Evolutionary conservation across 1,139 yeast species (phyloP).

Genomic region (Zygosaccharomyces sapae): DNA sequence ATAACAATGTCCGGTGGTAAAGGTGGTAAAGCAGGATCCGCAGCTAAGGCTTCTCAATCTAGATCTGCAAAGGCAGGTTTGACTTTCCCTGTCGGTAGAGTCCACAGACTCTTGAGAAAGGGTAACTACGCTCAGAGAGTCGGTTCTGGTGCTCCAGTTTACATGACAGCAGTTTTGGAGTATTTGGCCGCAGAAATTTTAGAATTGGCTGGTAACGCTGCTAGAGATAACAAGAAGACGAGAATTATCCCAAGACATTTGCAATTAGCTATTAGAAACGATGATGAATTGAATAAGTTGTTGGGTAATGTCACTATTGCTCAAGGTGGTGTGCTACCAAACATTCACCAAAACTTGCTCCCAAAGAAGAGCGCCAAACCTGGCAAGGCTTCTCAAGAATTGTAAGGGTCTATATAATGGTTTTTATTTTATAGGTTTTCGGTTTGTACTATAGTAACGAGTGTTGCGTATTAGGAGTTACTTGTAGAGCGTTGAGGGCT

Average conservation of each 20-base stretch:
- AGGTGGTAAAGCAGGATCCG: conserved; percentile 94
- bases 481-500: no score
- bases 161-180: conserved; percentile 93
- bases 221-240: conserved; percentile 96
- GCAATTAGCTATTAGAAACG: conserved; percentile 97
- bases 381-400: conserved; percentile 80
- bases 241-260: conserved; percentile 98
- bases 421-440: conserved; percentile 3
- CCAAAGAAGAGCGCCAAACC: conserved; percentile 87
- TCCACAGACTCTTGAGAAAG: conserved; percentile 93
- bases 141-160: conserved; percentile 98
- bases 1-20: conserved; percentile 90
- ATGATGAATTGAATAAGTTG: conserved; percentile 90
- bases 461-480: conserved; percentile 1
- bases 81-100: conserved; percentile 99
- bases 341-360: conserved; percentile 91
- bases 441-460: conserved; percentile 7
- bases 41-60: conserved; percentile 92
- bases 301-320: conserved; percentile 93
- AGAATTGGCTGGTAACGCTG: conserved; percentile 98
- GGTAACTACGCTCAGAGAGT: conserved; percentile 99
- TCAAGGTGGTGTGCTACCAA: conserved; percentile 98
- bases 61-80: conserved; percentile 98
- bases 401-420: conserved; percentile 43
- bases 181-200: conserved; percentile 95